Percentiles rank a stretch among this genome's conserved stretches.
Conservation (phyloP, 2,329 filamentous ascomycete genomes). For the Colletotrichum chlorophyti region DNA sequence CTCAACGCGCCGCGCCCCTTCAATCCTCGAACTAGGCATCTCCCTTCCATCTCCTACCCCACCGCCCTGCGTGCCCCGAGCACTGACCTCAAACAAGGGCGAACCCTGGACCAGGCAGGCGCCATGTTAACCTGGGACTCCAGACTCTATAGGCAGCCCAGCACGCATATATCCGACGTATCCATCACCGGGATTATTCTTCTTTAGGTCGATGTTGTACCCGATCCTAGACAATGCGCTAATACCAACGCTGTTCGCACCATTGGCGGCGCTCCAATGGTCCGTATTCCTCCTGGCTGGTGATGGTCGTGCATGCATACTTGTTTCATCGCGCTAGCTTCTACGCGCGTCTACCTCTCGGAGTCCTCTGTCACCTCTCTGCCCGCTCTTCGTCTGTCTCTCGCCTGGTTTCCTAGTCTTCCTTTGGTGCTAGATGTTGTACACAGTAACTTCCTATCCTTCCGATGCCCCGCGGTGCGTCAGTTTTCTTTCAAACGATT, state of each 20-base stretch:
- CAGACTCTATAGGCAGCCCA: too few species aligned
- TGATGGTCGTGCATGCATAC: constrained; percentile 18
- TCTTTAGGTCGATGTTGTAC: constrained; percentile 2
- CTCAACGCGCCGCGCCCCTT: too few species aligned
- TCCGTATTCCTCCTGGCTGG: constrained; percentile 14
- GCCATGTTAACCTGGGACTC: too few species aligned
- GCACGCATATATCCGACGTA: too few species aligned
- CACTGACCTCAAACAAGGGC: constrained; percentile 26
- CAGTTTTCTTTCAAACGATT: too few species aligned
- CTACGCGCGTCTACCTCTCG: background rate
- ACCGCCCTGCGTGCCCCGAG: constrained; percentile 9
- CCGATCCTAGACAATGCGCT: constrained; percentile 11
- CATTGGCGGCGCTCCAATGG: constrained; percentile 23
- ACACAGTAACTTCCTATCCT: background rate
- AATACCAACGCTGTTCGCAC: constrained; percentile 2
- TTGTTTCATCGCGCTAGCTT: constrained; percentile 27
- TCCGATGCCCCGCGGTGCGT: too few species aligned
- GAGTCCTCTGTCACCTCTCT: background rate
- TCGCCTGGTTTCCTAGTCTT: background rate
- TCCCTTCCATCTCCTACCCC: constrained; percentile 6
- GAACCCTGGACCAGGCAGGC: constrained; percentile 8
- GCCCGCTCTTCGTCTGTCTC: background rate
- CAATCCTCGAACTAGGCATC: constrained; percentile 5
- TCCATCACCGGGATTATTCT: too few species aligned
- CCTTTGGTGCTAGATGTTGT: background rate